Percentiles rank a stretch among this genome's conserved stretches.
phyloP scores from a whole-genome alignment of 108 stramenopile species.

The Conticribra guillardii region DNA sequence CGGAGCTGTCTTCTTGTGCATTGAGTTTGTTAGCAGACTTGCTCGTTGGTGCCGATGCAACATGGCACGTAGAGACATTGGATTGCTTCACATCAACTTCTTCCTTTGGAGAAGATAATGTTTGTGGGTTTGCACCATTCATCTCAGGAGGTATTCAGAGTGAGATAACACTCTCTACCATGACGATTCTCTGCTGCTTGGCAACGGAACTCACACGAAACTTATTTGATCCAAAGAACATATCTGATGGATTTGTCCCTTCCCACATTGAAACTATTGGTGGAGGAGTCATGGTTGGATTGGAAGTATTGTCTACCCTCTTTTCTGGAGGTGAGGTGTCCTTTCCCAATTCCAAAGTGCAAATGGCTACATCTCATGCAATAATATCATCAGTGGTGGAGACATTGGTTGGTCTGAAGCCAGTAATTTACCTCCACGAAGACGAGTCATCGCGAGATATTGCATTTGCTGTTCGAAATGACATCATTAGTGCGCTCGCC shows the following conservation, averaged over 20 bases:
- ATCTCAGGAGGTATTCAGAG: conserved; percentile 20
- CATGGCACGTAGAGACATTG: conserved; percentile 20
- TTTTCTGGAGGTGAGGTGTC: conserved; percentile 30
- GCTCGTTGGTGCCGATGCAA: conserved; percentile 18
- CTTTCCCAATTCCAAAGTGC: conserved; percentile 6
- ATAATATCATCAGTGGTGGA: conserved; percentile 28
- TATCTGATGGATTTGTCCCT: neutral
- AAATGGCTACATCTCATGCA: conserved; percentile 20
- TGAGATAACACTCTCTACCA: conserved; percentile 28
- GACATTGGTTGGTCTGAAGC: conserved; percentile 23
- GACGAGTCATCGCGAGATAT: conserved; percentile 19
- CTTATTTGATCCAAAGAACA: conserved; percentile 20
- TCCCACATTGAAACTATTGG: conserved; percentile 26
- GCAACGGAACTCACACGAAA: conserved; percentile 17
- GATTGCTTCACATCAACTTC: conserved; percentile 21
- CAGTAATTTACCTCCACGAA: conserved; percentile 41
- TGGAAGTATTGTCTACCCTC: conserved; percentile 32
- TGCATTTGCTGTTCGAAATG: conserved; percentile 30
- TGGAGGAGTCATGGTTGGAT: conserved; percentile 26
- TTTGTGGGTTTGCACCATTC: conserved; percentile 23
- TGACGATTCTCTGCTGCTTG: conserved; percentile 32
- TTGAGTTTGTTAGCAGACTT: conserved; percentile 34
- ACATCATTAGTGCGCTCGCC: conserved; percentile 27
- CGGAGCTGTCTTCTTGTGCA: conserved; percentile 21
- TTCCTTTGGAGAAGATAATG: conserved; percentile 3